phyloP scores from a whole-genome alignment of 805 yeast genomes.

The Clavispora vitiphila region DNA sequence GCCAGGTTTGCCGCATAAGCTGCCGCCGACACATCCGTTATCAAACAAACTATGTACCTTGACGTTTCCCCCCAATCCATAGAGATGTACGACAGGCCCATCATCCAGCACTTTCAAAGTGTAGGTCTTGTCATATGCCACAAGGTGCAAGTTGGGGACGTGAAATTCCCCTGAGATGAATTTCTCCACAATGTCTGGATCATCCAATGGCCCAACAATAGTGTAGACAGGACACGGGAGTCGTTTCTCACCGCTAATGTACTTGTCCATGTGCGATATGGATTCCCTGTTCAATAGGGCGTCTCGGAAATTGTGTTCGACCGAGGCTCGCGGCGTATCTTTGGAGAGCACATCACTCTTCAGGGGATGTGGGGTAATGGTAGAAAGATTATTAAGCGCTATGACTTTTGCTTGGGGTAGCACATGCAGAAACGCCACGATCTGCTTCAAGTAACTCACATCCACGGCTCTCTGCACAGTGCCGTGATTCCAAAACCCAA shows the following conservation, averaged over 20 bases:
- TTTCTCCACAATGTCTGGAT: conserved; percentile 59
- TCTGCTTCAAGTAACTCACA: conserved; percentile 52
- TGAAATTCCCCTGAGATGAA: conserved; percentile 49
- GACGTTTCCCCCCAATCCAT: conserved; percentile 71
- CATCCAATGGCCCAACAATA: conserved; percentile 74
- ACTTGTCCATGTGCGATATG: conserved; percentile 15
- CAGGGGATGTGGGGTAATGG: conserved; percentile 17
- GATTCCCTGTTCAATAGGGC: background rate
- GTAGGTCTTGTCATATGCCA: conserved; percentile 54
- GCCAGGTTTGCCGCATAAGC: conserved; percentile 36
- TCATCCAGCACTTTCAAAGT: conserved; percentile 31
- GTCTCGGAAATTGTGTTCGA: conserved; percentile 1
- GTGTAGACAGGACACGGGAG: conserved; percentile 67
- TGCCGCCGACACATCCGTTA: conserved; percentile 17
- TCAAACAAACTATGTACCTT: conserved; percentile 65
- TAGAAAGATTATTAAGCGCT: conserved; percentile 48
- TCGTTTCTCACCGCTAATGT: conserved; percentile 31
- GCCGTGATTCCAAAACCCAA: conserved; percentile 66
- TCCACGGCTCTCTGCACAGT: conserved; percentile 50
- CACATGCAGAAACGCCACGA: conserved; percentile 62
- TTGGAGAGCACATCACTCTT: background rate
- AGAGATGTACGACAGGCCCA: conserved; percentile 43
- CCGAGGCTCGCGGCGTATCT: conserved; percentile 3
- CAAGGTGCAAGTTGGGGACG: conserved; percentile 53
- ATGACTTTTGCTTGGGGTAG: conserved; percentile 45